Percentiles rank a stretch among this genome's conserved stretches.
Evolutionary conservation across 2,329 filamentous ascomycete genomes (phyloP).

Genomic region (Ceratocystis lukuohia): DNA sequence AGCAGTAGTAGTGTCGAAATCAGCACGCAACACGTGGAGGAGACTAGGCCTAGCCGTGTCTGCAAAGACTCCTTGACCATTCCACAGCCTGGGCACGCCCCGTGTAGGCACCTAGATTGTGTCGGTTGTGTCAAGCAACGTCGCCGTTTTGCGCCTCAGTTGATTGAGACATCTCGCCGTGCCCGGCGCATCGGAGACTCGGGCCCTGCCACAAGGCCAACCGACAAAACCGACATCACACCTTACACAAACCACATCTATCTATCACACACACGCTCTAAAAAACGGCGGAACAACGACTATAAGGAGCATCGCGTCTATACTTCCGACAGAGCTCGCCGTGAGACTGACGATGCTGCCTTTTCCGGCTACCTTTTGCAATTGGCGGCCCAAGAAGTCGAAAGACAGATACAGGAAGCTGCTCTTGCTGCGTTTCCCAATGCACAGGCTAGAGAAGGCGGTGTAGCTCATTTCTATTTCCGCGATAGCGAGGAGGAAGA

Average conservation of each 20-base stretch:
- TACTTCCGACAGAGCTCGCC: slow-evolving; percentile 28
- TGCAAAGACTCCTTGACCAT: background rate
- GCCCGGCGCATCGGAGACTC: slow-evolving; percentile 53
- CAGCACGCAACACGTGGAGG: slow-evolving; percentile 11
- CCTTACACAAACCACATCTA: slow-evolving; percentile 51
- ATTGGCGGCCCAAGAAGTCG: slow-evolving; percentile 64
- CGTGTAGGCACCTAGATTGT: background rate
- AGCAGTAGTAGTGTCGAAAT: background rate
- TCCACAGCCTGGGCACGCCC: background rate
- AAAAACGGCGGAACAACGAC: slow-evolving; percentile 12
- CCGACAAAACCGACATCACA: slow-evolving; percentile 60
- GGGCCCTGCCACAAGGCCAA: slow-evolving; percentile 46
- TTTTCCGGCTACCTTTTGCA: slow-evolving; percentile 66
- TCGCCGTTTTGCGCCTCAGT: slow-evolving; percentile 57
- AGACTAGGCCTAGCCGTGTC: background rate
- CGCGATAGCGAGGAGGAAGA: slow-evolving; percentile 50
- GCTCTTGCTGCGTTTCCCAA: slow-evolving; percentile 59
- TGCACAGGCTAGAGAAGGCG: slow-evolving; percentile 54
- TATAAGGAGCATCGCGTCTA: slow-evolving; percentile 13
- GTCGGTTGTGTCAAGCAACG: slow-evolving; percentile 9
- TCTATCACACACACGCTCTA: slow-evolving; percentile 25
- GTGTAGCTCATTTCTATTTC: slow-evolving; percentile 57
- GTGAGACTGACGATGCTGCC: slow-evolving; percentile 62
- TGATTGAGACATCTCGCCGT: slow-evolving; percentile 67
- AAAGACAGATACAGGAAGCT: slow-evolving; percentile 65